Evolutionary conservation across 108 stramenopile species (phyloP).

Genomic region (Stephanodiscus triporus): DNA sequence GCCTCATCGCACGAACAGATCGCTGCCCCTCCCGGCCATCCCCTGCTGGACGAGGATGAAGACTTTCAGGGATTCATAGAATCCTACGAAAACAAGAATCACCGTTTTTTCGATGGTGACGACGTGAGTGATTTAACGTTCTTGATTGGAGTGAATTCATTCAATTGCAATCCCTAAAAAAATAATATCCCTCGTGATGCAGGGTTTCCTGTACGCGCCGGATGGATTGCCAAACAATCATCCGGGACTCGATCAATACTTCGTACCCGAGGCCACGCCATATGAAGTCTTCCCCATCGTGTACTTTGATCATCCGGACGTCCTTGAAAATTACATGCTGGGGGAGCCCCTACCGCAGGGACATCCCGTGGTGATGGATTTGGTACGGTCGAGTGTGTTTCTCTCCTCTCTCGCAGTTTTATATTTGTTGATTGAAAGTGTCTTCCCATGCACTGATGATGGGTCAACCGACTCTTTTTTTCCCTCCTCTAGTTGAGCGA

Average conservation of each 20-base stretch:
- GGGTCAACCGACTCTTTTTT: background rate
- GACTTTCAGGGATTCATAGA: slow-evolving; percentile 15
- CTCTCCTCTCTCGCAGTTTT: background rate
- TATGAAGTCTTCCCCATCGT: slow-evolving; percentile 4
- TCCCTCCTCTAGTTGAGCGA: slow-evolving; percentile 3
- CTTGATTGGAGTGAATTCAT: no score
- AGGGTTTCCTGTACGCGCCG: slow-evolving; percentile 8
- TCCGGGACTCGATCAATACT: slow-evolving; percentile 14
- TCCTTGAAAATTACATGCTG: slow-evolving; percentile 1
- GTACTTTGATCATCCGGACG: slow-evolving; percentile 9
- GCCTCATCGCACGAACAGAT: background rate
- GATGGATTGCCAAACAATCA: slow-evolving; percentile 1
- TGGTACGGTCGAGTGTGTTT: background rate
- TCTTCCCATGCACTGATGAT: background rate
- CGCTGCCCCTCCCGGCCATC: slow-evolving; percentile 4
- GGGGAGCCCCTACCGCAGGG: slow-evolving; percentile 3
- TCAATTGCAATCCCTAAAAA: background rate
- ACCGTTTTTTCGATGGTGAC: slow-evolving; percentile 13
- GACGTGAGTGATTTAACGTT: slow-evolving; percentile 7
- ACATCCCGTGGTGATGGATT: background rate
- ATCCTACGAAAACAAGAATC: slow-evolving; percentile 2
- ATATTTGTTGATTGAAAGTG: background rate
- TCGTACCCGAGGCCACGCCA: background rate
- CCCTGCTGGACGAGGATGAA: slow-evolving; percentile 8
- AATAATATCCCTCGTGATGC: background rate